A percentile compares a stretch with the other conserved stretches of the same genome.
Evolutionary conservation across 805 yeast species (phyloP).

Genomic region (Wickerhamiella slavikovae): DNA sequence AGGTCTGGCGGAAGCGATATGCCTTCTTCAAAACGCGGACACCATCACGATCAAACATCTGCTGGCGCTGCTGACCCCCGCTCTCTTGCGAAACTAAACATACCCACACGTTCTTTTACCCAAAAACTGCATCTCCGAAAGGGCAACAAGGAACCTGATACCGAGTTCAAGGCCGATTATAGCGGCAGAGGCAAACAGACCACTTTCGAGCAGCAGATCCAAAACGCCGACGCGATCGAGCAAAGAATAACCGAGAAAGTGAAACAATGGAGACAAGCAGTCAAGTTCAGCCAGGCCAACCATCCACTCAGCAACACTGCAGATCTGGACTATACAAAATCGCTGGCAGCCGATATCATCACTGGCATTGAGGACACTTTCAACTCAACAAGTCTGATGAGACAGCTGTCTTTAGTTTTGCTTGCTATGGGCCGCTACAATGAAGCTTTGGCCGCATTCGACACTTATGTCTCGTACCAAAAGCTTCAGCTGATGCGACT

Average conservation of each 20-base stretch:
- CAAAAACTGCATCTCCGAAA: no score
- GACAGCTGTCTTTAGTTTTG: conserved; percentile 14
- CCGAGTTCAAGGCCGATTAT: no score
- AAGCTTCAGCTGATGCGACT: conserved; percentile 11
- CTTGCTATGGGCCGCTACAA: conserved; percentile 10
- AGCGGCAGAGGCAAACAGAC: neutral
- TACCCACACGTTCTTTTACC: no score
- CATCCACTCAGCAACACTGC: conserved; percentile 4
- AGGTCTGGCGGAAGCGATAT: no score
- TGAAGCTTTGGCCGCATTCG: conserved; percentile 18
- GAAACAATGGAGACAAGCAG: conserved; percentile 11
- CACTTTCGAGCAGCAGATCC: conserved; percentile 1
- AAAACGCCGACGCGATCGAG: conserved; percentile 1
- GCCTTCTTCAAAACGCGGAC: no score
- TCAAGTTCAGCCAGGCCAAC: conserved; percentile 4
- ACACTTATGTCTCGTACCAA: conserved; percentile 15
- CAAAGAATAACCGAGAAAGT: conserved; percentile 8
- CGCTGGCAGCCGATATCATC: conserved; percentile 6
- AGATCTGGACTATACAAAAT: conserved; percentile 5
- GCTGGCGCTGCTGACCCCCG: no score
- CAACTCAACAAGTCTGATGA: conserved; percentile 18
- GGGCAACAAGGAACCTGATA: no score
- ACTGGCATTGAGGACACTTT: conserved; percentile 13
- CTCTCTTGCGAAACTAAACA: no score
- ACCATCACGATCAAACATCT: no score